Conservation (phyloP, 805 yeast species). For the Candida vaughaniae region DNA sequence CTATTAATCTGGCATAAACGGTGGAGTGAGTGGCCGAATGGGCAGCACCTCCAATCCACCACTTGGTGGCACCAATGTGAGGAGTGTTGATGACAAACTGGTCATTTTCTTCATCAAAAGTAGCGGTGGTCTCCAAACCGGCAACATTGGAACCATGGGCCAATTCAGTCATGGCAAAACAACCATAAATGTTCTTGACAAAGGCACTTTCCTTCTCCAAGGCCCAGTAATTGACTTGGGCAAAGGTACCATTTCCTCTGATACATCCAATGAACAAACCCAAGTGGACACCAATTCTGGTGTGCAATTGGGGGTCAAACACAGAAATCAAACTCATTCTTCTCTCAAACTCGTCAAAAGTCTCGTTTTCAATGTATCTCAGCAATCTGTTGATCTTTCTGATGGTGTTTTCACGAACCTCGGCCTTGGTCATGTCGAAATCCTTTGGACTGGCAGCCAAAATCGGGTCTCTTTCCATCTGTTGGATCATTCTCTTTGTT, state of each 20-base stretch:
- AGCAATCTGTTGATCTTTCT: conserved; percentile 61
- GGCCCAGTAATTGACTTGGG: conserved; percentile 85
- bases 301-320: conserved; percentile 79
- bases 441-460: conserved; percentile 52
- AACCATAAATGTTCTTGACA: conserved; percentile 58
- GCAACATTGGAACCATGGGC: conserved; percentile 63
- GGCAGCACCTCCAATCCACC: conserved; percentile 54
- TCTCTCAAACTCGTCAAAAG: conserved; percentile 52
- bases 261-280: conserved; percentile 82
- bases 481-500: conserved; percentile 51
- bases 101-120: conserved; percentile 41
- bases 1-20: conserved; percentile 44
- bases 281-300: conserved; percentile 85
- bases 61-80: conserved; percentile 48
- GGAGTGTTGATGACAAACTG: conserved; percentile 46
- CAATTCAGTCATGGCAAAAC: conserved; percentile 66
- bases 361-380: conserved; percentile 54
- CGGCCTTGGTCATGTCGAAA: conserved; percentile 56
- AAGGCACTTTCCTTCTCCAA: conserved; percentile 61
- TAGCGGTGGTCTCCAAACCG: conserved; percentile 55
- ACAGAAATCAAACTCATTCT: conserved; percentile 60
- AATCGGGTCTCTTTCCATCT: conserved; percentile 67
- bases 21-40: conserved; percentile 45
- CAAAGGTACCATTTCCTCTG: conserved; percentile 83
- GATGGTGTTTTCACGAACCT: conserved; percentile 61